phyloP scores from a whole-genome alignment of 2,329 filamentous ascomycete genomes.

The Fusarium subglutinans region DNA sequence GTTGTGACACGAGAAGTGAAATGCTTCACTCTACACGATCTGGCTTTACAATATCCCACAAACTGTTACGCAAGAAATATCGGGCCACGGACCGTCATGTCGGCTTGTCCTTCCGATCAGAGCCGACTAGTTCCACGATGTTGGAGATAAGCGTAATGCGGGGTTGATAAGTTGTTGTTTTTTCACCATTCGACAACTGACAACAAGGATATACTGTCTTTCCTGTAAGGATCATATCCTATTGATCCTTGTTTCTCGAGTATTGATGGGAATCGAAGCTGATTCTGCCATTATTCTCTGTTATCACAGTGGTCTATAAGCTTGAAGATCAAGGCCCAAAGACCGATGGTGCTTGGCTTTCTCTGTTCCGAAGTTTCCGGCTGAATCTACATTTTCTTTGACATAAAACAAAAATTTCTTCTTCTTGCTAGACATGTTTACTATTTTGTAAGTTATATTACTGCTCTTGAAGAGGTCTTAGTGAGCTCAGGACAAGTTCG shows the following conservation, averaged over 20 bases:
- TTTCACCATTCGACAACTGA: neutral
- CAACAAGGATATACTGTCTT: conserved; percentile 1
- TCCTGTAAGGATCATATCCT: neutral
- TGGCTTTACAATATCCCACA: neutral
- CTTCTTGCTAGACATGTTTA: neutral
- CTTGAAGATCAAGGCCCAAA: neutral
- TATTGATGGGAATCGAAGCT: neutral
- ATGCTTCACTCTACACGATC: too few relatives aligned
- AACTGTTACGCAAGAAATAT: conserved; percentile 43
- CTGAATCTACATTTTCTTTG: neutral
- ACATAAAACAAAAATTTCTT: too few relatives aligned
- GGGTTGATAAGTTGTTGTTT: conserved; percentile 25
- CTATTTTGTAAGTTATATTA: neutral
- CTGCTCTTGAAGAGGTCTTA: neutral
- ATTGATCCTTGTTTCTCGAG: neutral
- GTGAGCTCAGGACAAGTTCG: neutral
- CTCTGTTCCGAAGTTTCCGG: neutral
- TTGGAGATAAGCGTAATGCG: conserved; percentile 47
- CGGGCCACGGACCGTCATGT: conserved; percentile 41
- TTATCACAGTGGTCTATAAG: neutral
- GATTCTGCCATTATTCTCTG: neutral
- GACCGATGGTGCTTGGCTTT: neutral
- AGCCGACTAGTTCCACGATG: conserved; percentile 12
- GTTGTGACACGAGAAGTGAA: neutral
- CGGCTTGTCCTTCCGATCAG: conserved; percentile 11